Evolutionary conservation across 768 basidiomycete species (phyloP).

Genomic region (Pisolithus sp.): DNA sequence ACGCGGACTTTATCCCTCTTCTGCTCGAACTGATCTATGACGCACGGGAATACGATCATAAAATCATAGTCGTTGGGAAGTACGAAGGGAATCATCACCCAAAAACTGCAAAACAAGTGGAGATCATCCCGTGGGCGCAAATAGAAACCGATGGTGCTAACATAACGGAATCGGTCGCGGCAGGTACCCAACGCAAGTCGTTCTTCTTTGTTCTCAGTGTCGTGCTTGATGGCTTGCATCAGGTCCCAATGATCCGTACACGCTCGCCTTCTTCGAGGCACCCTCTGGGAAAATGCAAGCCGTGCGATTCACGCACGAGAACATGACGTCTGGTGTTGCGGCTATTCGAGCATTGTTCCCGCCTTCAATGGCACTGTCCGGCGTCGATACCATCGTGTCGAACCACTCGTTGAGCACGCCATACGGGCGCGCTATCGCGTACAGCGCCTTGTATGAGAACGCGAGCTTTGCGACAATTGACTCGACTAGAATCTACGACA

Average conservation of each 20-base stretch:
- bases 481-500: conserved; percentile 46
- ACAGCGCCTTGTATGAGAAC: conserved; percentile 71
- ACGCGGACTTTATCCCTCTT: conserved; percentile 56
- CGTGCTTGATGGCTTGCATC: background rate
- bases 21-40: conserved; percentile 72
- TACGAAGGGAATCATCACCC: conserved; percentile 39
- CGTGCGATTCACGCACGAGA: conserved; percentile 72
- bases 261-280: conserved; percentile 57
- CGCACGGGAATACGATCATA: conserved; percentile 43
- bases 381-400: conserved; percentile 74
- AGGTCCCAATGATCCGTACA: conserved; percentile 53
- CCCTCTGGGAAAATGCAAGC: conserved; percentile 49
- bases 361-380: conserved; percentile 55
- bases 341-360: conserved; percentile 74
- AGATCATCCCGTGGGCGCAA: conserved; percentile 61
- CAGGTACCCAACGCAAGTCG: conserved; percentile 48
- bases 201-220: too few relatives aligned
- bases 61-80: conserved; percentile 70
- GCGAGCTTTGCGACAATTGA: conserved; percentile 63
- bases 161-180: conserved; percentile 35
- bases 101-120: conserved; percentile 45
- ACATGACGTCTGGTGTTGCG: conserved; percentile 85
- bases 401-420: conserved; percentile 67
- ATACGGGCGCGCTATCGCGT: conserved; percentile 74
- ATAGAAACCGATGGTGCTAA: conserved; percentile 62